Conservation (phyloP, 768 basidiomycete species). For the Hygrophoropsis aurantiaca region DNA sequence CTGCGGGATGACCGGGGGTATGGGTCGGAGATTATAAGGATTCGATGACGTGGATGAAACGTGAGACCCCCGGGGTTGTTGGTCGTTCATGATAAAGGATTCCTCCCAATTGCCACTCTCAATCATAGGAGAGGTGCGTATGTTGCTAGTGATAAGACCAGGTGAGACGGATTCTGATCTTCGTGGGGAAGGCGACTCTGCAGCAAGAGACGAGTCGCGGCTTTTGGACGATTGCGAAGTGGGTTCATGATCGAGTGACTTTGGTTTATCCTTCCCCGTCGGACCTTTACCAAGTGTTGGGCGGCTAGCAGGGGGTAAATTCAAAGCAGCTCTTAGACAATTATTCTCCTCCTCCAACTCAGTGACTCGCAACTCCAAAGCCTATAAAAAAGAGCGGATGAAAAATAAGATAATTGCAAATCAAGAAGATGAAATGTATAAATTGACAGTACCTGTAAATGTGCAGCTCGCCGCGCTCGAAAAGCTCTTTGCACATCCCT, state of each 20-base stretch:
- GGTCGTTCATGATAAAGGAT: conserved; percentile 50
- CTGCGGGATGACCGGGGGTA: conserved; percentile 45
- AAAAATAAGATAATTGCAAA: conserved; percentile 40
- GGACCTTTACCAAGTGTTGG: conserved; percentile 79
- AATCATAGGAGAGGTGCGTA: conserved; percentile 45
- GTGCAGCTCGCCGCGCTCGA: conserved; percentile 84
- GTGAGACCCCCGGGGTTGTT: conserved; percentile 33
- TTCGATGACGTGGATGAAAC: conserved; percentile 41
- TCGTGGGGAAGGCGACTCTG: conserved; percentile 45
- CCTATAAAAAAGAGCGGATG: conserved; percentile 44
- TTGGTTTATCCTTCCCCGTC: conserved; percentile 84
- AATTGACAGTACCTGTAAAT: conserved; percentile 62
- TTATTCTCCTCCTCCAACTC: conserved; percentile 86
- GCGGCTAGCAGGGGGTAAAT: conserved; percentile 71
- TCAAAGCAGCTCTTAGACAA: conserved; percentile 67
- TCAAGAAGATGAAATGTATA: conserved; percentile 30
- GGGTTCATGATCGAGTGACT: conserved; percentile 37
- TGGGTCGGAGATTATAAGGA: conserved; percentile 42
- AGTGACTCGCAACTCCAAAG: conserved; percentile 75
- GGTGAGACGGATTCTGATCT: conserved; percentile 35
- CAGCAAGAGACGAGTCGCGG: conserved; percentile 66
- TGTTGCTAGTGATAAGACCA: conserved; percentile 28
- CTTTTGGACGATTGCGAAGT: conserved; percentile 46
- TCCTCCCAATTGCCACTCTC: conserved; percentile 58
- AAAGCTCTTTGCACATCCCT: conserved; percentile 90